phyloP scores from a whole-genome alignment of 257 asterid species.

The Capsicum rhomboideum region DNA sequence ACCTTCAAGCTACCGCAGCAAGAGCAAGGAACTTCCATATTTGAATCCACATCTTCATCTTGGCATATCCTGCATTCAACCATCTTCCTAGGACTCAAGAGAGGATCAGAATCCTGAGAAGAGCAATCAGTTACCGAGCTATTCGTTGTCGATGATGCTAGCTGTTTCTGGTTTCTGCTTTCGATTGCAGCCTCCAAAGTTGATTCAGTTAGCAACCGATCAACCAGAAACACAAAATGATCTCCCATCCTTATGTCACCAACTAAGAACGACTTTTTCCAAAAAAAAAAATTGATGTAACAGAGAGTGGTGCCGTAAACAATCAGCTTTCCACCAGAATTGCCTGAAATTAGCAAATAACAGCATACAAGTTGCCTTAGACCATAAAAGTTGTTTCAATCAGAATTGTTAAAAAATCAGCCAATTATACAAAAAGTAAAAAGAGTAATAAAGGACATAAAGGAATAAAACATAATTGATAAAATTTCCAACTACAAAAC shows the following conservation, averaged over 20 bases:
- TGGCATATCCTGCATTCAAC: constrained; percentile 97
- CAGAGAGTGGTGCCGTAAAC: not conserved
- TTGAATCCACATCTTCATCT: constrained; percentile 75
- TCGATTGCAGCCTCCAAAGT: constrained; percentile 89
- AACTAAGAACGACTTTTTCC: not conserved
- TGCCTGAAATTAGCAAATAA: constrained; percentile 1
- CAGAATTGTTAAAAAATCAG: not conserved
- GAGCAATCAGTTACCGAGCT: constrained; percentile 26
- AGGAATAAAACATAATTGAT: not conserved
- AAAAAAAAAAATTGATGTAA: not conserved
- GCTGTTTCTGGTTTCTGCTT: constrained; percentile 46
- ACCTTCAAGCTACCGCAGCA: constrained; percentile 98
- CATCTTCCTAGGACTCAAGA: constrained; percentile 50
- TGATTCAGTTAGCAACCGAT: constrained; percentile 89
- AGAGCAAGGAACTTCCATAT: constrained; percentile 95
- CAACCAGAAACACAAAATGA: constrained; percentile 92
- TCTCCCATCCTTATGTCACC: constrained; percentile 57
- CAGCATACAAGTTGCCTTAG: not conserved
- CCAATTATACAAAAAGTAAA: constrained; percentile 2
- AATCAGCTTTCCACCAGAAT: constrained; percentile 1
- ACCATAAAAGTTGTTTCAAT: not conserved
- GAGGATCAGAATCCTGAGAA: constrained; percentile 23
- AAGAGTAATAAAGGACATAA: constrained; percentile 3
- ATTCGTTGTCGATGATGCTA: constrained; percentile 11
- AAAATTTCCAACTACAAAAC: not conserved